These are phyloP conservation scores for Exophiala bonariae DNA, from an alignment of 2,329 filamentous ascomycete genomes.

Conservation along the genomic window DNA sequence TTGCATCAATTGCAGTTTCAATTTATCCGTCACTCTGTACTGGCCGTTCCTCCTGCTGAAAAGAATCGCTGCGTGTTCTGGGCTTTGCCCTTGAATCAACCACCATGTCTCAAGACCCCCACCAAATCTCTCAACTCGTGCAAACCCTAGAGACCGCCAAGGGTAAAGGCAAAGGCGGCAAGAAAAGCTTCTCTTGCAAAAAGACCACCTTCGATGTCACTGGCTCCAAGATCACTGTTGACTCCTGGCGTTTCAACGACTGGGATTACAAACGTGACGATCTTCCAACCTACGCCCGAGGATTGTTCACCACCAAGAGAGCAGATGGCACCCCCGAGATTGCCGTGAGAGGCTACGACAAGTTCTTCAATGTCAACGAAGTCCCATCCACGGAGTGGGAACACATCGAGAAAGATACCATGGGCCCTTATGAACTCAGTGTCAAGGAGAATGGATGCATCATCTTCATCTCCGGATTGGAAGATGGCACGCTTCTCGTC, in stretches of 20 bases:
- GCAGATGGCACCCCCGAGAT: constrained; percentile 71
- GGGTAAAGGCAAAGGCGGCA: constrained; percentile 51
- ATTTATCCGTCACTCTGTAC: no score
- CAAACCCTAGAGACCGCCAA: constrained; percentile 59
- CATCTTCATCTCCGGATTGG: constrained; percentile 90
- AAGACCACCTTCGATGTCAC: constrained; percentile 74
- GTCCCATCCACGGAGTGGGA: constrained; percentile 79
- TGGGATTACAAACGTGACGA: constrained; percentile 91
- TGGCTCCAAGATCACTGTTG: constrained; percentile 67
- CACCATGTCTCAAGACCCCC: constrained; percentile 67
- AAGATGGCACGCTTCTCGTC: constrained; percentile 87
- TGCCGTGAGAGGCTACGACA: constrained; percentile 88
- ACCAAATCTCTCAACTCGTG: constrained; percentile 67
- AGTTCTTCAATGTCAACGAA: constrained; percentile 95
- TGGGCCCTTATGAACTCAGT: constrained; percentile 89
- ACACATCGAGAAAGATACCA: constrained; percentile 72
- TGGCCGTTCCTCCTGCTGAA: background rate
- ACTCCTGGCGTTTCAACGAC: constrained; percentile 92
- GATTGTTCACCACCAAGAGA: constrained; percentile 82
- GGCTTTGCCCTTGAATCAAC: no score
- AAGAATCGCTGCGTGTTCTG: no score
- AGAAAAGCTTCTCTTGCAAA: constrained; percentile 69
- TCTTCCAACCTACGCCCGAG: constrained; percentile 88
- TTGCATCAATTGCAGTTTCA: background rate
- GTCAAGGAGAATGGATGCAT: constrained; percentile 99